These are phyloP conservation scores for Fimicolochytrium jonesii DNA, from an alignment of 192 early-diverging fungal genomes.

Conservation along the genomic window DNA sequence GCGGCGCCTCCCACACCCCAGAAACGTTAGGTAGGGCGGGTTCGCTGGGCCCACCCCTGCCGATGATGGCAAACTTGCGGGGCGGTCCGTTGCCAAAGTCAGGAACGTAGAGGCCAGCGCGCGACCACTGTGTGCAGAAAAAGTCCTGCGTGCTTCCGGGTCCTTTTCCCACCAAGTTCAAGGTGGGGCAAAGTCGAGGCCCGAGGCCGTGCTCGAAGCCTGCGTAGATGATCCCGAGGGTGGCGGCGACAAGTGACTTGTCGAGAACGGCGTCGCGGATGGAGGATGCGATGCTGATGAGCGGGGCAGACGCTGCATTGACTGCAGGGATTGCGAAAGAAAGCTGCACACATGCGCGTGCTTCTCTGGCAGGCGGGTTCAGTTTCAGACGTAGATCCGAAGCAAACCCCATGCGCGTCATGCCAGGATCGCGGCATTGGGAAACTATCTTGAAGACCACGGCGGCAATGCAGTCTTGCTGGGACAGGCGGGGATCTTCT, in stretches of 20 bases:
- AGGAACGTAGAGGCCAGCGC: not conserved
- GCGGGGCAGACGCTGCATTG: not conserved
- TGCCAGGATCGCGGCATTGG: not conserved
- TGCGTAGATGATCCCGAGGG: not conserved
- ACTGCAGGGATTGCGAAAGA: not conserved
- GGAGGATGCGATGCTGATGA: not conserved
- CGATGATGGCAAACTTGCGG: not conserved
- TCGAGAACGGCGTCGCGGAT: slow-evolving; percentile 9
- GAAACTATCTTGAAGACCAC: not conserved
- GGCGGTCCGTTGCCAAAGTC: slow-evolving; percentile 5
- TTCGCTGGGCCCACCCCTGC: not conserved
- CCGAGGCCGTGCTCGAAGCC: not conserved
- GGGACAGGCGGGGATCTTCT: not conserved
- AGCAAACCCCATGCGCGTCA: not conserved
- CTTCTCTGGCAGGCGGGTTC: not conserved
- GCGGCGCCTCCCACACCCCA: slow-evolving; percentile 1
- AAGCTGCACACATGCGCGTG: not conserved
- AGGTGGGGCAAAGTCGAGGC: not conserved
- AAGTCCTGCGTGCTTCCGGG: not conserved
- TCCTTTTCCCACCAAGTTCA: not conserved
- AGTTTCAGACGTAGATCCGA: not conserved
- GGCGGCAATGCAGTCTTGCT: slow-evolving; percentile 4
- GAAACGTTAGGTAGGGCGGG: not conserved
- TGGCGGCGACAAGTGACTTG: not conserved
- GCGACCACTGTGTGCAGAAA: slow-evolving; percentile 1